Evolutionary conservation across 2,329 filamentous ascomycete species (phyloP).

Genomic region (Aspergillus tamarii): DNA sequence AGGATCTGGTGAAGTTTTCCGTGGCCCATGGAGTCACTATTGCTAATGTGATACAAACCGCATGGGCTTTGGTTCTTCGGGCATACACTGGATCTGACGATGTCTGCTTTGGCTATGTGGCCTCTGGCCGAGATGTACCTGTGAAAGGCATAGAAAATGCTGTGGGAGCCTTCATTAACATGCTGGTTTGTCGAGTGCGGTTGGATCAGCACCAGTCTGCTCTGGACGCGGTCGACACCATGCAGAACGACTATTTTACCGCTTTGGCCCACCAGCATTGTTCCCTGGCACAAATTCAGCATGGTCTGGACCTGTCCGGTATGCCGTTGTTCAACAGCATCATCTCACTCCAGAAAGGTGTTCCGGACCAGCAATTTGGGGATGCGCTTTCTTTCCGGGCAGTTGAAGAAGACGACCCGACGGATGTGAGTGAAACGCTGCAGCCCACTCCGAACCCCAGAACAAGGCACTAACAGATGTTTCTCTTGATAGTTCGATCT

Average conservation of each 20-base stretch:
- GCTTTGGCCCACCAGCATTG: background rate
- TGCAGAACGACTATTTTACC: background rate
- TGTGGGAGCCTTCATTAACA: slow-evolving; percentile 31
- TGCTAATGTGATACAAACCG: slow-evolving; percentile 37
- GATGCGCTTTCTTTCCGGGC: background rate
- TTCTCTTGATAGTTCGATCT: background rate
- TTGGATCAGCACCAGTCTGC: background rate
- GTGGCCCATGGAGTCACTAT: slow-evolving; percentile 14
- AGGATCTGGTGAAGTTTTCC: background rate
- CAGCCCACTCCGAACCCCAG: too few relatives aligned
- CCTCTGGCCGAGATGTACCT: slow-evolving; percentile 42
- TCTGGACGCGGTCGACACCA: background rate
- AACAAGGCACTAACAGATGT: background rate
- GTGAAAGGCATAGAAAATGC: slow-evolving; percentile 39
- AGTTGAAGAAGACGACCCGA: slow-evolving; percentile 1
- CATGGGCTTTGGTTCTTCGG: slow-evolving; percentile 43
- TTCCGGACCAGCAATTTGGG: background rate
- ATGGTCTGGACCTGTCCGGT: background rate
- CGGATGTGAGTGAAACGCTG: background rate
- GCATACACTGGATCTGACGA: slow-evolving; percentile 41
- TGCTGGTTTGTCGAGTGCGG: slow-evolving; percentile 10
- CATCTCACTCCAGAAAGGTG: slow-evolving; percentile 5
- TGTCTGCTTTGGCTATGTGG: slow-evolving; percentile 44
- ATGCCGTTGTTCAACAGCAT: slow-evolving; percentile 3
- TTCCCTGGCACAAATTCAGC: background rate